Conservation (phyloP, 2,329 filamentous ascomycete species). For the Sporothrix pallida region DNA sequence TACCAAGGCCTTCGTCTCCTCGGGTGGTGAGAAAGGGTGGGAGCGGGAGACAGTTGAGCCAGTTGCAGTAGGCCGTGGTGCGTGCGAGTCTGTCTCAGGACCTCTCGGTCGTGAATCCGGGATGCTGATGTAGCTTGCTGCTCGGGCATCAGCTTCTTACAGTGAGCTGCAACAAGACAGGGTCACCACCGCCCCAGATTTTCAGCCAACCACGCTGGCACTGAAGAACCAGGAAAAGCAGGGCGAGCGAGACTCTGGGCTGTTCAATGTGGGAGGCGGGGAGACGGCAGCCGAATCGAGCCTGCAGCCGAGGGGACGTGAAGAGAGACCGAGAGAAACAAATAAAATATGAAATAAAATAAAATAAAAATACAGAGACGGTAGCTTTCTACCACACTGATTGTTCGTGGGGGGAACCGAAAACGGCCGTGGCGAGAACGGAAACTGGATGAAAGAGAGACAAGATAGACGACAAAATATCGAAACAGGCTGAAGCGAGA, state of each 20-base stretch:
- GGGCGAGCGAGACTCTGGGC: not conserved
- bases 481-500: not conserved
- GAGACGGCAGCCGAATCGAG: conserved; percentile 11
- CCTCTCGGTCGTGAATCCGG: conserved; percentile 6
- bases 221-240: not conserved
- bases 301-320: conserved; percentile 17
- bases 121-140: conserved; percentile 7
- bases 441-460: not conserved
- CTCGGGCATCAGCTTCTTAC: conserved; percentile 21
- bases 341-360: not conserved
- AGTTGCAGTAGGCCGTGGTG: not conserved
- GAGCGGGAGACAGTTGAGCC: conserved; percentile 8
- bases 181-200: not conserved
- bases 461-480: not conserved
- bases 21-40: not conserved
- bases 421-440: not conserved
- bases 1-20: not conserved
- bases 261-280: not conserved
- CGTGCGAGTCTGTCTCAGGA: not conserved
- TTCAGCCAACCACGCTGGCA: conserved; percentile 6
- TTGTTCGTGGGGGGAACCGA: conserved; percentile 23
- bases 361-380: not conserved
- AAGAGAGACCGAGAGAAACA: not conserved
- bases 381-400: not conserved
- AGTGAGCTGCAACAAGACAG: not conserved